Evolutionary conservation across 1,284 basidiomycete species (phyloP).

Genomic region (Bondarzewia mesenterica): DNA sequence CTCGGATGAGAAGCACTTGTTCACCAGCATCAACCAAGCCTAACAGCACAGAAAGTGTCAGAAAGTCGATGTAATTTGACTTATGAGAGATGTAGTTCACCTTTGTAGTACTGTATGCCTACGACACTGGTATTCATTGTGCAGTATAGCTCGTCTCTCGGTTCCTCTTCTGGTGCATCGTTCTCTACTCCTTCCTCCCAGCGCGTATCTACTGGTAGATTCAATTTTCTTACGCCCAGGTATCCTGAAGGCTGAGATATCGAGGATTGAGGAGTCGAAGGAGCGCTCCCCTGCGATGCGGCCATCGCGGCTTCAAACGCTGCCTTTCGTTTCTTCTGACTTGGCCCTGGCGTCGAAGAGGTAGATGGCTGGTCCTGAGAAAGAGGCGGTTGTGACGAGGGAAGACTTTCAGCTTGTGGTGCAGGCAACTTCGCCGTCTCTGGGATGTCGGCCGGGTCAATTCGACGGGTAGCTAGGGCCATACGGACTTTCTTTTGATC

Average conservation of each 20-base stretch:
- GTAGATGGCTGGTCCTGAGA: no score
- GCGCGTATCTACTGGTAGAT: conserved; percentile 24
- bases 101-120: conserved; percentile 76
- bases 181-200: conserved; percentile 32
- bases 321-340: conserved; percentile 30
- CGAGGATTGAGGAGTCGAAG: neutral
- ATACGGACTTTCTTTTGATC: conserved; percentile 56
- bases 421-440: conserved; percentile 16
- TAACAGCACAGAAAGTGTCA: conserved; percentile 16
- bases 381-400: conserved; percentile 21
- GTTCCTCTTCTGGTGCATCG: conserved; percentile 34
- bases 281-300: conserved; percentile 2
- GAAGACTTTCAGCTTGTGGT: no score
- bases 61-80: conserved; percentile 1
- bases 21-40: conserved; percentile 74
- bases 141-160: conserved; percentile 59
- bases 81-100: conserved; percentile 27
- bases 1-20: conserved; percentile 63
- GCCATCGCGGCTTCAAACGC: conserved; percentile 18
- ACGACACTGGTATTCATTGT: conserved; percentile 58
- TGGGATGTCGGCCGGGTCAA: conserved; percentile 48
- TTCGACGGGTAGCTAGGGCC: conserved; percentile 41
- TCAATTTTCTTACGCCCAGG: neutral
- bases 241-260: neutral
- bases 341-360: conserved; percentile 15